Evolutionary conservation across 768 basidiomycete genomes (phyloP).

Genomic region (Serendipita sp.): DNA sequence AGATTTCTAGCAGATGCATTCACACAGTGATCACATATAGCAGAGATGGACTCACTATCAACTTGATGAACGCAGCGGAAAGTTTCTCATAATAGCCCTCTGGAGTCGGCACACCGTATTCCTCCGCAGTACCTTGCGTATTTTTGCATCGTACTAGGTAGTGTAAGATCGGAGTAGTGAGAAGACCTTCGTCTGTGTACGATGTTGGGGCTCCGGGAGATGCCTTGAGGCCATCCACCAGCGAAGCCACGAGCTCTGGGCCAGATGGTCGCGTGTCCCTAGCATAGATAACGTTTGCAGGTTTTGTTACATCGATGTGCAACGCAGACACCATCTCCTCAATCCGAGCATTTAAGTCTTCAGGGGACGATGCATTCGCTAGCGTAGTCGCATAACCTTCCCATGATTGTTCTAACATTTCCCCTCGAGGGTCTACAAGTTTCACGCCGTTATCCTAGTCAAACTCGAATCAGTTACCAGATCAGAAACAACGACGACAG

Average conservation of each 20-base stretch:
- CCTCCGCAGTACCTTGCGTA: conserved; percentile 60
- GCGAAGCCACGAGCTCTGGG: conserved; percentile 50
- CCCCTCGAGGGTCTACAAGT: conserved; percentile 89
- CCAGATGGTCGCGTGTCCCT: conserved; percentile 89
- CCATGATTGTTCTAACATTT: conserved; percentile 94
- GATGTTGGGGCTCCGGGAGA: conserved; percentile 28
- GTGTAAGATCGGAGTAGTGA: conserved; percentile 90
- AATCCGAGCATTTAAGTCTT: conserved; percentile 54
- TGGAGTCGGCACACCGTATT: conserved; percentile 65
- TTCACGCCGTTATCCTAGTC: conserved; percentile 97
- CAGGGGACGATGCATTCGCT: conserved; percentile 66
- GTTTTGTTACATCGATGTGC: conserved; percentile 65
- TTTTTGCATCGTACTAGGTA: conserved; percentile 87
- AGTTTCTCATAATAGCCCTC: conserved; percentile 78
- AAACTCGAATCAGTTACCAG: not conserved
- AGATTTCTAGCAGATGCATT: not conserved
- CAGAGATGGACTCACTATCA: conserved; percentile 46
- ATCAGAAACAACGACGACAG: conserved; percentile 7
- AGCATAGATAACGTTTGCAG: conserved; percentile 76
- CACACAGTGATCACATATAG: not conserved
- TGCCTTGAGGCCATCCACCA: conserved; percentile 69
- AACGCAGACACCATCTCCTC: conserved; percentile 41
- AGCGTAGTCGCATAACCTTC: conserved; percentile 73
- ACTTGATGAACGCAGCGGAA: conserved; percentile 63
- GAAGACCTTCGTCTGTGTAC: conserved; percentile 58